Evolutionary conservation across 805 yeast genomes (phyloP), one percentile per base, ranked within the genome.

Genomic region (Sugiyamaella lignohabitans): DNA sequence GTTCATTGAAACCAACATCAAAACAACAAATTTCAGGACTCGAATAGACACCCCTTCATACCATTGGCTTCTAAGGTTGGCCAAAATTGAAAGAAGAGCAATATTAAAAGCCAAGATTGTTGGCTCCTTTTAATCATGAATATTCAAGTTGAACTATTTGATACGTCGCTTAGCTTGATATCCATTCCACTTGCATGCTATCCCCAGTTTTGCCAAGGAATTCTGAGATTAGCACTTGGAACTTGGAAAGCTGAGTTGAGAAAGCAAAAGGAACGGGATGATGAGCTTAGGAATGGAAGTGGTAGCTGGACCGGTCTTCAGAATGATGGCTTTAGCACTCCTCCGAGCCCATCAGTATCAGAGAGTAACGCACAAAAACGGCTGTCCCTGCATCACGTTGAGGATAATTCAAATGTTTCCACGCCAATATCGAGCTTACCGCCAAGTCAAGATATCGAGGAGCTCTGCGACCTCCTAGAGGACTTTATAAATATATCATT

Each of bases 401-500:
- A 23, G 11, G 59, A 57, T 17, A 50, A 52, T 27, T 41, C 45
- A 40, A 50, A 53, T 29, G 37, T 42, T 16, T 37, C 47, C 34
- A 32, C 47, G 22, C 38, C 42, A 14, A 37, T 30, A 4, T 14
- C 44, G 16, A 57, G 46, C 36, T 34, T 22, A 17, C 38, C 38
- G 18, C 18, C 38, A 6, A 35, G 8, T 19, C 14, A n/a, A n/a
- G n/a, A n/a, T n/a, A n/a, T 27, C 14, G 32, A 27, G 32, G 32
- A 10, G 32, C 14, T 27, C 32, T 14, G 14, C 32, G 38, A 35
- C 21, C 21, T 16, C 8, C 21, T 58, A 29, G 75, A 69, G 44
- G 70, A 71, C 27, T 79, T 81, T 58, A 74, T 78, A 56, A 84
- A 78, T 57, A 67, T 81, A 30, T 81, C 84, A 1, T 74, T 76